phyloP scores from a whole-genome alignment of 495 filamentous ascomycete species.

The Hypoxylon subgilvum region DNA sequence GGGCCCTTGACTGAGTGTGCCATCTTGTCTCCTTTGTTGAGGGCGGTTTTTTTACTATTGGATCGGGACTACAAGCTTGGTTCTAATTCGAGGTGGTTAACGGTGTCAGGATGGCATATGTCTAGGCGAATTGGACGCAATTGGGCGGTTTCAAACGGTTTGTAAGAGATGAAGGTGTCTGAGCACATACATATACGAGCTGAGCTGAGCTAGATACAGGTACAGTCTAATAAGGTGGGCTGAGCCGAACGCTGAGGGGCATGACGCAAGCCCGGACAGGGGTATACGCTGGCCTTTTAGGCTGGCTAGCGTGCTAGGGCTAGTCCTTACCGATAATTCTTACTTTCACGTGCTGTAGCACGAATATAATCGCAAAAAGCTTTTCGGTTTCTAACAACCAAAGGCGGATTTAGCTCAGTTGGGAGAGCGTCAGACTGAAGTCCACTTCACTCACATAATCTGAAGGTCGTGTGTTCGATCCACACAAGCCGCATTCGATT shows the following conservation, averaged over 20 bases:
- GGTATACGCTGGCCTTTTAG: constrained; percentile 21
- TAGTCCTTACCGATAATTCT: constrained; percentile 12
- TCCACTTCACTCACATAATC: no score
- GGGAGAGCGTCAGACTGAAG: no score
- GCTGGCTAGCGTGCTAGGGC: neutral
- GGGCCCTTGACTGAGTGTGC: constrained; percentile 53
- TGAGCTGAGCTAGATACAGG: neutral
- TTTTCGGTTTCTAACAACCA: neutral
- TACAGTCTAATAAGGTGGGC: constrained; percentile 11
- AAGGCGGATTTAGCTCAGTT: no score
- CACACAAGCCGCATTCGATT: no score
- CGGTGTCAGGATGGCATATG: constrained; percentile 1
- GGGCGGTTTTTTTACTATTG: neutral
- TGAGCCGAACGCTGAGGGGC: constrained; percentile 32
- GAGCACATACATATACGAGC: no score
- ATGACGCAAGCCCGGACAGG: constrained; percentile 42
- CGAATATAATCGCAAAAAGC: no score
- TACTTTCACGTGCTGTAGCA: no score
- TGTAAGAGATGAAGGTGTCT: no score
- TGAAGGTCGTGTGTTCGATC: no score
- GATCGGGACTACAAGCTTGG: no score
- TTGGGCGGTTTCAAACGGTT: constrained; percentile 7
- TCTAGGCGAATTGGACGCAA: constrained; percentile 1
- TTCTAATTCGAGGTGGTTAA: neutral
- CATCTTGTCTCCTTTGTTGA: constrained; percentile 3